phyloP scores from a whole-genome alignment of 805 yeast genomes.

The Barnettozyma siamensis region DNA sequence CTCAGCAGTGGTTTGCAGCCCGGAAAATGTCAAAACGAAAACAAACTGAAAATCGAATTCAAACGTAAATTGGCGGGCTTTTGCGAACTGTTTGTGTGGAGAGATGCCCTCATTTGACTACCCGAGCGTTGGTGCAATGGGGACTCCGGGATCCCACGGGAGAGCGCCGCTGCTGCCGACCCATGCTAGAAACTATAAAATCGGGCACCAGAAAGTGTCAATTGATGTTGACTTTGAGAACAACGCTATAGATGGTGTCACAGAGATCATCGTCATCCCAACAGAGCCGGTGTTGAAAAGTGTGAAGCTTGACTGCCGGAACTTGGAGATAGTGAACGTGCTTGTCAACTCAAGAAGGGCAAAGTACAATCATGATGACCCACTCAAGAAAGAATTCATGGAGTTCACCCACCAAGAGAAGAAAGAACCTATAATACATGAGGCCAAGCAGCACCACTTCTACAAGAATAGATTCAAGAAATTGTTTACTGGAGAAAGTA shows the following conservation, averaged over 20 bases:
- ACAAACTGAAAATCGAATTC: too few relatives aligned
- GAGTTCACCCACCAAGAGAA: slow-evolving; percentile 26
- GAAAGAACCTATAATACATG: slow-evolving; percentile 5
- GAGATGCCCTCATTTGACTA: slow-evolving; percentile 18
- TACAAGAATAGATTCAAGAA: slow-evolving; percentile 48
- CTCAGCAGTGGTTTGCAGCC: too few relatives aligned
- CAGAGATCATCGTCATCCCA: slow-evolving; percentile 81
- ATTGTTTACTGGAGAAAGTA: slow-evolving; percentile 45
- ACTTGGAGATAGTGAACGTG: slow-evolving; percentile 58
- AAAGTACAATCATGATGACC: slow-evolving; percentile 51
- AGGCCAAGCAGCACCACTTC: slow-evolving; percentile 52
- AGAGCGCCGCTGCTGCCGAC: slow-evolving; percentile 2
- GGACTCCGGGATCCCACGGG: slow-evolving; percentile 14
- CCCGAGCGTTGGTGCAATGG: slow-evolving; percentile 13
- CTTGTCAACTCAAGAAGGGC: slow-evolving; percentile 58
- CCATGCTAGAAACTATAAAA: slow-evolving; percentile 39
- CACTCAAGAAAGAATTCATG: slow-evolving; percentile 33
- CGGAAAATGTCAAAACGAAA: too few relatives aligned
- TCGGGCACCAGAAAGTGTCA: slow-evolving; percentile 80
- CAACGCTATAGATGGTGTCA: slow-evolving; percentile 57
- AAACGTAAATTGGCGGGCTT: too few relatives aligned
- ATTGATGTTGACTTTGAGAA: slow-evolving; percentile 74
- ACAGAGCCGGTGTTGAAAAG: slow-evolving; percentile 48
- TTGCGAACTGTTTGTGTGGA: too few relatives aligned
- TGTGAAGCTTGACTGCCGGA: slow-evolving; percentile 76